Base-by-base conservation (phyloP, 495 filamentous ascomycete species). In the Aspergillus indologenus region DNA sequence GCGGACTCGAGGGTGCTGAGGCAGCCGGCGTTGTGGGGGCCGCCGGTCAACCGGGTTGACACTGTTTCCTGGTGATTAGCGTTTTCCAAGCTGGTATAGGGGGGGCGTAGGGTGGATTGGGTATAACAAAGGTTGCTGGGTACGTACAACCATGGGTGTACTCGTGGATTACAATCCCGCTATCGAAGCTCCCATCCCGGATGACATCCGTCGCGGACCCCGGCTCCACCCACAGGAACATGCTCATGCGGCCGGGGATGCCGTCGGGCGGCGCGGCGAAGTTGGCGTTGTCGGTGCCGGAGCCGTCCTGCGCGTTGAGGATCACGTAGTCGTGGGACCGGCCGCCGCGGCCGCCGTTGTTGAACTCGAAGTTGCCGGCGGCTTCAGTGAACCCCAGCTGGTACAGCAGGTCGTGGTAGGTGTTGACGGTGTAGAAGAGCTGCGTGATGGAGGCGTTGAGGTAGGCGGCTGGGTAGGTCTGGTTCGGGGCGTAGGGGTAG, bases 11-110 rank as follows among this genome's bases (percentile, higher is more conserved):
- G 59, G 2, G 65, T 63, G 44, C 62, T 66, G 45, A 83, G 69
- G 57, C 79, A 83, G 66, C 68, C 70, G 22, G 74, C 65, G 67
- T 78, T 82, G 22, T 70, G 64, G 0, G 81, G 79, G 8, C 81
- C 81, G 31, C 81, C 81, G n/a, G 81, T 83, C 11, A 83, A 75
- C n/a, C 81, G 79, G 63, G 69, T 82, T 19, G 79, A 81, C 8
- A 71, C 57, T 62, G 21, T 1, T 19, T 43, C 18, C n/a, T 29
- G 23, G 26, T 19, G 14, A n/a, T n/a, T n/a, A n/a, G n/a, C n/a
- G 19, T 17, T 5, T 1, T 21, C 14, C 22, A 18, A 18, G 50
- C 6, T 17, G 20, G 7, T 42, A 19, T 40, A 20, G 21, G 24
- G n/a, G 6, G 18, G 20, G 18, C 11, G n/a, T 3, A 19, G 24